Conservation (phyloP, 2,329 filamentous ascomycete species). For the Aspergillus melleus region DNA sequence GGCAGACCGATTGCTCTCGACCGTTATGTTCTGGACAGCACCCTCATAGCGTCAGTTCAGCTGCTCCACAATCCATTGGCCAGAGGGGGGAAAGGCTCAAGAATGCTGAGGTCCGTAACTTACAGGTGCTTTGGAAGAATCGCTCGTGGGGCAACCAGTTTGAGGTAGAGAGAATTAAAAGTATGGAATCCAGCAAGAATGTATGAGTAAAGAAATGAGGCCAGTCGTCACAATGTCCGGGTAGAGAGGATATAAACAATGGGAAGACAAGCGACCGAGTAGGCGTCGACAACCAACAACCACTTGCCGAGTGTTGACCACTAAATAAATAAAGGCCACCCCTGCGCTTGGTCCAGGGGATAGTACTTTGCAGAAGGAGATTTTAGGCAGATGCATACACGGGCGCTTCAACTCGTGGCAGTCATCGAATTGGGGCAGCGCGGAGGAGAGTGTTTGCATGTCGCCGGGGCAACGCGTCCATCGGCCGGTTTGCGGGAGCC, state of each 20-base stretch:
- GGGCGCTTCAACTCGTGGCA: neutral
- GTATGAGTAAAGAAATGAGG: neutral
- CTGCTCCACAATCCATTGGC: neutral
- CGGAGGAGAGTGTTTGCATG: neutral
- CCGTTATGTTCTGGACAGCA: neutral
- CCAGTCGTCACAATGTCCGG: neutral
- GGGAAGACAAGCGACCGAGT: neutral
- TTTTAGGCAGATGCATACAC: neutral
- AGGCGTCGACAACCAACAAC: neutral
- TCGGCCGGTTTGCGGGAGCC: neutral
- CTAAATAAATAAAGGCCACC: neutral
- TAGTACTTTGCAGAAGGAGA: neutral
- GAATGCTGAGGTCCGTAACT: conserved; percentile 1
- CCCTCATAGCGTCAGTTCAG: neutral
- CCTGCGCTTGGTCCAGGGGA: neutral
- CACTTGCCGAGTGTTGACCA: neutral
- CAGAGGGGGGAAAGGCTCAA: neutral
- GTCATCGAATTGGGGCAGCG: conserved; percentile 4
- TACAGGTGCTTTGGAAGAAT: neutral
- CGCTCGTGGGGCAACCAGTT: neutral
- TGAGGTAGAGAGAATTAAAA: neutral
- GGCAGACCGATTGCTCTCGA: neutral
- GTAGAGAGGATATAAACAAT: neutral
- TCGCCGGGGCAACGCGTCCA: neutral
- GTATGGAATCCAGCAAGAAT: neutral